Conservation (phyloP, 2,329 filamentous ascomycete species). For the Anisogramma anomala region DNA sequence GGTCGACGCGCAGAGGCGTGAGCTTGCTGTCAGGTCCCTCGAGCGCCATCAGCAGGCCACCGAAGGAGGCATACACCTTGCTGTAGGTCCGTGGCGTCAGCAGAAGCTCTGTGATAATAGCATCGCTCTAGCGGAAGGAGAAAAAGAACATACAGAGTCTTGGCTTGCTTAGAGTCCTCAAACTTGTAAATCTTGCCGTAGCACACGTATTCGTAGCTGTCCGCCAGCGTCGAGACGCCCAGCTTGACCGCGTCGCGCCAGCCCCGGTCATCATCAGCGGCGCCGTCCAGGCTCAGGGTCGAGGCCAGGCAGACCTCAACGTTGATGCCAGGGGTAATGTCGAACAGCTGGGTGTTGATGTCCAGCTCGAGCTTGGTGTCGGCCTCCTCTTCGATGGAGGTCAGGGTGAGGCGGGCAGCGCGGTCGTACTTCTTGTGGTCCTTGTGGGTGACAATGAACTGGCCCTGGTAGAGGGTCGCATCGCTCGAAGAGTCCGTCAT, state of each 20-base stretch:
- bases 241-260: conserved; percentile 65
- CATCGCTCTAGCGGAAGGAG: not conserved
- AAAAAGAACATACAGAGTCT: conserved; percentile 61
- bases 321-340: conserved; percentile 59
- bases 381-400: conserved; percentile 51
- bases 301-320: conserved; percentile 74
- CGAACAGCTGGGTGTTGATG: conserved; percentile 88
- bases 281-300: conserved; percentile 76
- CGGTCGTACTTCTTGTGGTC: conserved; percentile 91
- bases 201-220: conserved; percentile 80
- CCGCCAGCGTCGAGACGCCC: conserved; percentile 52
- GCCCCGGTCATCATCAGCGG: conserved; percentile 61
- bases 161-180: conserved; percentile 65
- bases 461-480: conserved; percentile 86
- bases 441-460: conserved; percentile 68
- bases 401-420: conserved; percentile 73
- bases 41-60: conserved; percentile 78
- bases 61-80: conserved; percentile 89
- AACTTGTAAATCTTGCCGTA: conserved; percentile 84
- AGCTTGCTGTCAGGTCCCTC: conserved; percentile 95
- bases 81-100: conserved; percentile 33
- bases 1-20: conserved; percentile 79
- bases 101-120: no score
- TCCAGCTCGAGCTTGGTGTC: conserved; percentile 73
- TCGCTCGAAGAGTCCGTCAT: conserved; percentile 57